Evolutionary conservation across 208 protist species (phyloP), one percentile per base, ranked within the genome.

Genomic region (Crithidia sp.): DNA sequence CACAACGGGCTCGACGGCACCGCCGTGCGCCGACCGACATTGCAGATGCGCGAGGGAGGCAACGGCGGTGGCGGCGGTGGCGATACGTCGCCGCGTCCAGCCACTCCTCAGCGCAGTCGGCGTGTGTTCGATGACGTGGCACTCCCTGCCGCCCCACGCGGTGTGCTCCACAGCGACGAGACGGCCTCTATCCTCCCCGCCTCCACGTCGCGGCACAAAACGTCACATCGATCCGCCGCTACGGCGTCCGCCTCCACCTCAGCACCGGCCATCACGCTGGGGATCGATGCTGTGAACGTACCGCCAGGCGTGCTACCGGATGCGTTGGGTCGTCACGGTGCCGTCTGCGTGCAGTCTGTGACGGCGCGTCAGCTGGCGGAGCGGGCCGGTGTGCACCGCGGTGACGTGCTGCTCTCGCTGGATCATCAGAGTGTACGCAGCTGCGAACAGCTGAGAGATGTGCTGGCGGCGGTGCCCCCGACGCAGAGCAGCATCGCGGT

Each of bases 231-330:
- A 36, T 6, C 64, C 5, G 40, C 56, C 14, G 68, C 61, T 28
- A 40, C 45, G 5, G 62, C 56, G n/a, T 5, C 69, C 45, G 60
- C 62, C 16, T 10, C 19, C 8, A 9, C 16, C 36, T 14, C 59
- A 28, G 19, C 63, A 47, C 62, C 37, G 16, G 36, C 39, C 17
- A 52, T 77, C 53, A 59, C 59, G 59, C 75, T 92, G 12, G 83
- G 87, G 2, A 71, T 92, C 10, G 76, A 87, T 44, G 83, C 87
- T 7, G 65, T 89, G 17, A 77, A 92, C 58, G 54, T 88, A 10
- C 81, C 78, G 5, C 37, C 68, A 2, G 84, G 83, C 6, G 68
- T 81, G 54, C 69, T 92, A 60, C 86, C 86, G 36, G 71, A 66
- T 19, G 37, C 63, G 10, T 61, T 87, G 19, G 65, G 73, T 17